Evolutionary conservation across 2,329 filamentous ascomycete genomes (phyloP).

Genomic region (Botrytis hyacinthi): DNA sequence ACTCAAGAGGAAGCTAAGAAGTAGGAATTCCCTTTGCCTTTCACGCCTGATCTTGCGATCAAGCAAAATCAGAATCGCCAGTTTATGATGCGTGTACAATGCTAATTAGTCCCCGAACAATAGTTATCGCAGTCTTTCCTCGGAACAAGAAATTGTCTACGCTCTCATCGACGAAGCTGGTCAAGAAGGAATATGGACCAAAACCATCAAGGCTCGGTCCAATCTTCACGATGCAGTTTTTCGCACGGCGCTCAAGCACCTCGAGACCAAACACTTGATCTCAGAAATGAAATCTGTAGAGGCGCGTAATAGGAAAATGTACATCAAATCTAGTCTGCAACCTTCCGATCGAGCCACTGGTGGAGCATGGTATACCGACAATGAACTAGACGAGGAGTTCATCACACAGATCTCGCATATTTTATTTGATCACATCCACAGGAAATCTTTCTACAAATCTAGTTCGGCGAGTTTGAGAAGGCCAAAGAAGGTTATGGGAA

Average conservation of each 20-base stretch:
- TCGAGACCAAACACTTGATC: constrained; percentile 80
- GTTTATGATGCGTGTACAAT: neutral
- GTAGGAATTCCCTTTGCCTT: constrained; percentile 42
- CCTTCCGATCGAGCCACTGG: constrained; percentile 90
- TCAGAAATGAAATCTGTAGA: constrained; percentile 90
- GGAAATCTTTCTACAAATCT: constrained; percentile 64
- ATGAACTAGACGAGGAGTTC: constrained; percentile 83
- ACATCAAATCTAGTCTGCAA: constrained; percentile 81
- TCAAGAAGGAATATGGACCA: constrained; percentile 85
- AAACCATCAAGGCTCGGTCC: constrained; percentile 74
- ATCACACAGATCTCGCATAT: constrained; percentile 73
- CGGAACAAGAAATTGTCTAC: constrained; percentile 84
- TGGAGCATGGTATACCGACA: constrained; percentile 91
- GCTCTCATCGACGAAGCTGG: constrained; percentile 83
- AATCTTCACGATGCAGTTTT: constrained; percentile 83
- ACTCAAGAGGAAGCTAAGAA: constrained; percentile 60
- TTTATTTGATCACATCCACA: constrained; percentile 71
- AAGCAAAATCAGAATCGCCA: neutral
- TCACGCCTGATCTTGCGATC: too few relatives aligned
- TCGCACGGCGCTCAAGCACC: constrained; percentile 76
- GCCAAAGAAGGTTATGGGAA: constrained; percentile 54
- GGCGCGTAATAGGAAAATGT: constrained; percentile 89
- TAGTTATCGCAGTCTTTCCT: constrained; percentile 61
- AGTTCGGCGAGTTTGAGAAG: constrained; percentile 44
- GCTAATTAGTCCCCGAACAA: constrained; percentile 18